Percentiles rank a stretch among this genome's conserved stretches.
Conservation (phyloP, 23 red algal species). For the Chondrus crispus region DNA sequence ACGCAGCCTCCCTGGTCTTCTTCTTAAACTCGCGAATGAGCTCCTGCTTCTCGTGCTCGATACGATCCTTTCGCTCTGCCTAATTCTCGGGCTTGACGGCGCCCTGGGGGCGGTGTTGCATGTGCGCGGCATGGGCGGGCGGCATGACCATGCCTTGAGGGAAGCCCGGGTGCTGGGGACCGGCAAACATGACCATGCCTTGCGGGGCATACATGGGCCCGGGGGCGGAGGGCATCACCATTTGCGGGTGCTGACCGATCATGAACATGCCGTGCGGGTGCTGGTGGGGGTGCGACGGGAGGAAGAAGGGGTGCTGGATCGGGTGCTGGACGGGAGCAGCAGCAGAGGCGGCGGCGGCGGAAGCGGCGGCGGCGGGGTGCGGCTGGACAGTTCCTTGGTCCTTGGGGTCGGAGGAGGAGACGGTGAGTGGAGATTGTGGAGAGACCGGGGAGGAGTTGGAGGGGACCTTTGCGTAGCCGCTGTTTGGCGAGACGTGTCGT, state of each 20-base stretch:
- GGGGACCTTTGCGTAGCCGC: too few relatives aligned
- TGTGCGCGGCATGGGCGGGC: too few relatives aligned
- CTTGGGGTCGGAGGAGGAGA: too few relatives aligned
- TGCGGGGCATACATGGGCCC: constrained; percentile 55
- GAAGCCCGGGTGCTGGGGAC: constrained; percentile 33
- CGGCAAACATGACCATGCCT: constrained; percentile 60
- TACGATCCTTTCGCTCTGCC: constrained; percentile 43
- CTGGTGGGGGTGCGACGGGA: constrained; percentile 13
- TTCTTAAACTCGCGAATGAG: constrained; percentile 90
- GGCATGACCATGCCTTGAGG: constrained; percentile 34
- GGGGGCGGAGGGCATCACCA: constrained; percentile 12
- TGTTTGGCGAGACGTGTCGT: too few relatives aligned
- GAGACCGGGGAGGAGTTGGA: too few relatives aligned
- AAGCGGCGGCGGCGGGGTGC: too few relatives aligned
- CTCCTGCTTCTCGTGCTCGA: constrained; percentile 77
- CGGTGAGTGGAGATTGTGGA: too few relatives aligned
- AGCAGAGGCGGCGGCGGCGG: too few relatives aligned
- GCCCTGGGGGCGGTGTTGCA: too few relatives aligned
- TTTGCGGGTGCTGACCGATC: constrained; percentile 32
- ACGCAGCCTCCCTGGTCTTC: constrained; percentile 83
- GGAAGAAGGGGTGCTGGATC: constrained; percentile 45
- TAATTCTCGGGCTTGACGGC: constrained; percentile 28
- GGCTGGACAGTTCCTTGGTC: too few relatives aligned
- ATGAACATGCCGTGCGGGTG: constrained; percentile 36
- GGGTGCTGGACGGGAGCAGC: too few relatives aligned